Evolutionary conservation across 139 green algal species (phyloP), one percentile per base, ranked within the genome.

Genomic region (Ulvella scutata): DNA sequence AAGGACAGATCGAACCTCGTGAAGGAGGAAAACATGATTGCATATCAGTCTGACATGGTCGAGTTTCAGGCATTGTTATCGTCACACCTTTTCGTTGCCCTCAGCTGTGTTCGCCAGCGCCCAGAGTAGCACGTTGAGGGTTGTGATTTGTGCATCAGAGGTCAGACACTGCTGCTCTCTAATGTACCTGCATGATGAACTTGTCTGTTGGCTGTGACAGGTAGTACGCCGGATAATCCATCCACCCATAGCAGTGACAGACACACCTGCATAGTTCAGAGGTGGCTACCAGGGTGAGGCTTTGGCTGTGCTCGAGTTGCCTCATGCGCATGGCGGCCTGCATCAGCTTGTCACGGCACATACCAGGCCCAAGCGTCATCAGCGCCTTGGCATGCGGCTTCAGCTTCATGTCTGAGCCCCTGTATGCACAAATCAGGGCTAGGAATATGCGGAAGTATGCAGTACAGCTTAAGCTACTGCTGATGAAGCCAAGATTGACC

Each of bases 261-360:
- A 67, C 33, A 1, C n/a, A 67, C 10, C n/a, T 67, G 20, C 51
- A 67, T 1, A 67, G 28, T 17, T 84, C 80, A 0, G 21, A 2
- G 0, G 76, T 61, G 23, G 51, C 78, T 2, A 75, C 76, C 3
- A 82, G 40, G 38, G 40, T 39, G 74, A 87, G 60, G 2, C 23
- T 62, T 74, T 85, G 79, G 34, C 81, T 77, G 29, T 77, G 75
- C 62, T 76, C 81, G 72, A 86, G 76, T 67, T 79, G 77, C 61
- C 77, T 74, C 76, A 86, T 43, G 13, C 78, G 62, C 4, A 74
- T 79, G 7, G 79, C 81, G 13, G 75, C 82, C 73, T 89, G 85
- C 83, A 90, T 89, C 13, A 90, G 51, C 82, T 89, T 87, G 75
- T 88, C 84, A 73, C 87, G 87, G 77, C 67, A 79, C 37, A 80